phyloP scores from a whole-genome alignment of 768 basidiomycete species.

The Exidia glandulosa region DNA sequence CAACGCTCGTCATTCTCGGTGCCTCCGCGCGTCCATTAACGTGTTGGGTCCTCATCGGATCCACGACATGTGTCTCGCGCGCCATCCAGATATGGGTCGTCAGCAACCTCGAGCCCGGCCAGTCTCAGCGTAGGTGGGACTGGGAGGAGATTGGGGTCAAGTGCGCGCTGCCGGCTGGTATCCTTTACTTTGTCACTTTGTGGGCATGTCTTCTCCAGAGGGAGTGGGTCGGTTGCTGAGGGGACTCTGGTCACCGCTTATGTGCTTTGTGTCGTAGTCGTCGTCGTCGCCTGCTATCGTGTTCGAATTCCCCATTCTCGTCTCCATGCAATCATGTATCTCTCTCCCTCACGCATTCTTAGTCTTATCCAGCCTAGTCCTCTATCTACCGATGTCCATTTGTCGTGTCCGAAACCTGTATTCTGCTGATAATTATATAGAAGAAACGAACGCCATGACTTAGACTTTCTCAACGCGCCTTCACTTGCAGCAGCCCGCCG shows the following conservation, averaged over 20 bases:
- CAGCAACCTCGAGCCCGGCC: slow-evolving; percentile 51
- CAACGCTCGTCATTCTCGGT: slow-evolving; percentile 68
- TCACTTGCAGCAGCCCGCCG: too few species aligned
- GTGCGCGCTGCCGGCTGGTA: slow-evolving; percentile 63
- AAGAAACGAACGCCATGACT: too few species aligned
- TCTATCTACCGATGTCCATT: too few species aligned
- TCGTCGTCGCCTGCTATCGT: too few species aligned
- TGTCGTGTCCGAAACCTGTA: too few species aligned
- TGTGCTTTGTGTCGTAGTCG: neutral
- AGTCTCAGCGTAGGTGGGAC: slow-evolving; percentile 59
- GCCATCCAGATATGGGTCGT: slow-evolving; percentile 94
- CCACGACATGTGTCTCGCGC: slow-evolving; percentile 73
- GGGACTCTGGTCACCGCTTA: neutral
- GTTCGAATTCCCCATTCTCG: too few species aligned
- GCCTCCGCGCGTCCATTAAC: slow-evolving; percentile 63
- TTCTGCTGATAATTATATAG: too few species aligned
- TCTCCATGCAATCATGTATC: too few species aligned
- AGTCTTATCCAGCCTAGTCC: too few species aligned
- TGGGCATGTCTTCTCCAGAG: slow-evolving; percentile 43
- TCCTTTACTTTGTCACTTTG: slow-evolving; percentile 71
- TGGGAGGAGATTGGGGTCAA: slow-evolving; percentile 61
- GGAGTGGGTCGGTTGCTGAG: slow-evolving; percentile 17
- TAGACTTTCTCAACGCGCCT: too few species aligned
- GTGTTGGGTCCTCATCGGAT: slow-evolving; percentile 84
- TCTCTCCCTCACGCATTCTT: too few species aligned